Conservation (phyloP, 345 rosid species). For the Combretum micranthum region DNA sequence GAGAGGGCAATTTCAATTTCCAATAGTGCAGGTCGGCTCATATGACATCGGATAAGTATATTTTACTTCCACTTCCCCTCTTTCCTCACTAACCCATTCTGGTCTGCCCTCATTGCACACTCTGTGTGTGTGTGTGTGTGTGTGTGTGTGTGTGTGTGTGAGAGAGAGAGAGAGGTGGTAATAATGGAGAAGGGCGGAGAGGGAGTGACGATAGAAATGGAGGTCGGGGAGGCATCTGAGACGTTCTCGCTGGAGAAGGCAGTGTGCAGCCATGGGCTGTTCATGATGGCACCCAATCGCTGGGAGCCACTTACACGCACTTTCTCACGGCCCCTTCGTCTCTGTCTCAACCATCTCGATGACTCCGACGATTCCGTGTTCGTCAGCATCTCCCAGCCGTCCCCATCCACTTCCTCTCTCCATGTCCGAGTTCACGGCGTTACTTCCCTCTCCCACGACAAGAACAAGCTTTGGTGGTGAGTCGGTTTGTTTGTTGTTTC, state of each 20-base stretch:
- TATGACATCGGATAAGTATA: no score
- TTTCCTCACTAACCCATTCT: no score
- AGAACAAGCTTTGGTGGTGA: conserved; percentile 14
- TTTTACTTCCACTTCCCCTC: no score
- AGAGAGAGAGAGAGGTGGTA: not conserved
- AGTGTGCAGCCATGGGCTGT: conserved; percentile 52
- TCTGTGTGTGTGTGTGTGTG: no score
- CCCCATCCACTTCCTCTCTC: conserved; percentile 14
- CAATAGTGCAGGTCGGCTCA: no score
- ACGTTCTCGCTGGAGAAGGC: conserved; percentile 35
- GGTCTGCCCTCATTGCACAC: no score
- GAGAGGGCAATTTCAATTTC: no score
- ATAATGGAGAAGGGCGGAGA: conserved; percentile 5
- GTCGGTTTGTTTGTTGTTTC: not conserved
- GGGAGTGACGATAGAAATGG: conserved; percentile 15
- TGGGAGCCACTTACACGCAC: conserved; percentile 40
- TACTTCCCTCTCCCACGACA: conserved; percentile 18
- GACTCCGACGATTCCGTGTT: conserved; percentile 3
- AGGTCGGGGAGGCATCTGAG: conserved; percentile 12
- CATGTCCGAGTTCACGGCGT: conserved; percentile 20
- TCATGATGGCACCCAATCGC: conserved; percentile 46
- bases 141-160: no score
- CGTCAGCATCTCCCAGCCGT: conserved; percentile 31
- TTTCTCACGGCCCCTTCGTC: conserved; percentile 37
- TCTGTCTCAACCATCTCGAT: conserved; percentile 20